phyloP scores from a whole-genome alignment of 179 eudicot genomes.

The Actinidia chinensis region DNA sequence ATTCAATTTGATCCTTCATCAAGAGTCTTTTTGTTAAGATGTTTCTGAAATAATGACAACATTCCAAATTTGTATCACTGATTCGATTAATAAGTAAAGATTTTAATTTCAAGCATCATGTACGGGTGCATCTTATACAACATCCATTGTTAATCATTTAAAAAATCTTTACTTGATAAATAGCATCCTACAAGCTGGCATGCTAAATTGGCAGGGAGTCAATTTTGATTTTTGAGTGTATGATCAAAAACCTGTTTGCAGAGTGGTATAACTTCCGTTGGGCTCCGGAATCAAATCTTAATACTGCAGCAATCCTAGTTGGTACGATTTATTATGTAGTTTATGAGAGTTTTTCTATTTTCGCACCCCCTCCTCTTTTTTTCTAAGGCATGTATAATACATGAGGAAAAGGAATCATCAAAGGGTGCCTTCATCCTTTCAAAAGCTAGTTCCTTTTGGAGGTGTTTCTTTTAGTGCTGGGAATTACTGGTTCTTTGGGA shows the following conservation, averaged over 20 bases:
- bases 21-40: neutral
- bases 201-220: constrained; percentile 58
- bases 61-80: neutral
- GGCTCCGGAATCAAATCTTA: constrained; percentile 84
- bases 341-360: neutral
- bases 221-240: constrained; percentile 70
- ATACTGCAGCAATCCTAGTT: constrained; percentile 70
- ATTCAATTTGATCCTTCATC: neutral
- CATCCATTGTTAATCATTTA: neutral
- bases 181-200: neutral
- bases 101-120: neutral
- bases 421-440: neutral
- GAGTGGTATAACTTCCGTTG: constrained; percentile 74
- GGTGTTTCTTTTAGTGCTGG: constrained; percentile 5
- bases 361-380: neutral
- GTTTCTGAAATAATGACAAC: neutral
- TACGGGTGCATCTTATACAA: neutral
- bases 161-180: neutral
- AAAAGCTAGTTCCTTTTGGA: neutral
- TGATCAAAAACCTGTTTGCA: constrained; percentile 77
- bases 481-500: neutral
- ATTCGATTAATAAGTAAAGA: neutral
- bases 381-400: neutral
- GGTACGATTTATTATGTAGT: constrained; percentile 41
- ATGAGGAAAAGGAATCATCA: neutral